phyloP scores from a whole-genome alignment of 495 filamentous ascomycete genomes.

The Sphaerosporella brunnea region DNA sequence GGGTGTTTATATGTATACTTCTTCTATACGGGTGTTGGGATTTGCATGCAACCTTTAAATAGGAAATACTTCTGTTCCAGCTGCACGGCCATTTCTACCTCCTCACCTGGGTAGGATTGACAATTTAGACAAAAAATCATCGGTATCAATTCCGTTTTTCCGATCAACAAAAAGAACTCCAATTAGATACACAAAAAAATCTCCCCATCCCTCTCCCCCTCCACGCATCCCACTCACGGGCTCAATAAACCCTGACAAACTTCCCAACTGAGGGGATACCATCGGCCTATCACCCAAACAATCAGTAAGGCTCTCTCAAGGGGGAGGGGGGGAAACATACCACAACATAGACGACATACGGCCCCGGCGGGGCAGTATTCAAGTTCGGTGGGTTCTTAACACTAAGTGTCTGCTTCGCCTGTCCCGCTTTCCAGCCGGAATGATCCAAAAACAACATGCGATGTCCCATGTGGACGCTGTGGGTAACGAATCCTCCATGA shows the following conservation, averaged over 20 bases:
- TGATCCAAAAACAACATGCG: conserved; percentile 40
- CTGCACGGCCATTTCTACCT: no score
- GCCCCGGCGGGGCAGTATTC: conserved; percentile 40
- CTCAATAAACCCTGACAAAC: conserved; percentile 32
- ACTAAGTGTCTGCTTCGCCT: conserved; percentile 31
- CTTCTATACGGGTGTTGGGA: no score
- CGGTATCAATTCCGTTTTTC: no score
- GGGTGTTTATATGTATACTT: no score
- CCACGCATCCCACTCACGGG: no score
- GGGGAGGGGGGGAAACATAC: neutral
- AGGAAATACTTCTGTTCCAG: no score
- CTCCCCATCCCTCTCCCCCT: no score
- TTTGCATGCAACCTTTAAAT: no score
- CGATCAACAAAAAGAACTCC: no score
- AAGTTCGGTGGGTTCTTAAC: conserved; percentile 38
- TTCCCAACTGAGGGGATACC: conserved; percentile 42
- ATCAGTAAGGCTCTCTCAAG: neutral
- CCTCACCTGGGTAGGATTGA: no score
- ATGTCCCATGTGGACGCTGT: conserved; percentile 46
- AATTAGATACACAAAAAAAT: no score
- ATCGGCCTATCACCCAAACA: conserved; percentile 26
- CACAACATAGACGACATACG: conserved; percentile 44
- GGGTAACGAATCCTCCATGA: conserved; percentile 45
- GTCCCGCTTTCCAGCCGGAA: conserved; percentile 31
- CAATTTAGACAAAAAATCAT: no score